Conservation (phyloP, 495 filamentous ascomycete species). For the Melanomma pulvis-pyrius region DNA sequence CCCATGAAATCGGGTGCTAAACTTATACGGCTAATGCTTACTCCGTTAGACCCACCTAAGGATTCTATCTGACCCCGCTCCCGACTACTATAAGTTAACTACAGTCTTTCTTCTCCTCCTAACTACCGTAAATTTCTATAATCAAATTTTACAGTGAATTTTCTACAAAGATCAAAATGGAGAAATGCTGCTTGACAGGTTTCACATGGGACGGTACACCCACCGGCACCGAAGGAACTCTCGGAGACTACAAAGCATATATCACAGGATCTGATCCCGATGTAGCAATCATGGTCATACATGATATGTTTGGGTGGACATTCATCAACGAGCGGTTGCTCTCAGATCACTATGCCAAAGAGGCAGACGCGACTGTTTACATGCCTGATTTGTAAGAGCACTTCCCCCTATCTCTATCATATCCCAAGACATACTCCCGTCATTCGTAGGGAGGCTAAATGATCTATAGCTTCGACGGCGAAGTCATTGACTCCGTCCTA, state of each 20-base stretch:
- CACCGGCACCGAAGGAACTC: neutral
- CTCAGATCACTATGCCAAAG: slow-evolving; percentile 9
- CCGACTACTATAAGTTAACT: too few species aligned
- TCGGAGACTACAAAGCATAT: neutral
- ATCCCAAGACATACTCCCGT: too few species aligned
- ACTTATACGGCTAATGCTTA: too few species aligned
- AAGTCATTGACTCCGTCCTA: neutral
- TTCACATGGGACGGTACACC: neutral
- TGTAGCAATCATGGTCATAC: neutral
- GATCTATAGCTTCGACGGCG: neutral
- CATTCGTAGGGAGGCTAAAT: neutral
- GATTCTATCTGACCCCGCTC: too few species aligned
- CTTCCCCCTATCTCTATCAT: too few species aligned
- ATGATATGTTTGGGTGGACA: neutral
- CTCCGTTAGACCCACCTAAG: too few species aligned
- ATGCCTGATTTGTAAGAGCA: slow-evolving; percentile 14
- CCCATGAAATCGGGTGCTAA: too few species aligned
- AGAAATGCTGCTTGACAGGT: neutral
- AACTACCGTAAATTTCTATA: too few species aligned
- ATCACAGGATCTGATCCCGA: neutral
- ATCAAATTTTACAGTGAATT: too few species aligned
- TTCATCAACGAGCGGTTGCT: neutral
- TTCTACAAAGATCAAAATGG: neutral
- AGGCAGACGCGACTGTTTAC: slow-evolving; percentile 10
- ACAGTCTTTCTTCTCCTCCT: too few species aligned